A percentile compares a stretch with the other conserved stretches of the same genome.
Conservation (phyloP, 176 grass and related monocot species). For the Aechmea fasciata region DNA sequence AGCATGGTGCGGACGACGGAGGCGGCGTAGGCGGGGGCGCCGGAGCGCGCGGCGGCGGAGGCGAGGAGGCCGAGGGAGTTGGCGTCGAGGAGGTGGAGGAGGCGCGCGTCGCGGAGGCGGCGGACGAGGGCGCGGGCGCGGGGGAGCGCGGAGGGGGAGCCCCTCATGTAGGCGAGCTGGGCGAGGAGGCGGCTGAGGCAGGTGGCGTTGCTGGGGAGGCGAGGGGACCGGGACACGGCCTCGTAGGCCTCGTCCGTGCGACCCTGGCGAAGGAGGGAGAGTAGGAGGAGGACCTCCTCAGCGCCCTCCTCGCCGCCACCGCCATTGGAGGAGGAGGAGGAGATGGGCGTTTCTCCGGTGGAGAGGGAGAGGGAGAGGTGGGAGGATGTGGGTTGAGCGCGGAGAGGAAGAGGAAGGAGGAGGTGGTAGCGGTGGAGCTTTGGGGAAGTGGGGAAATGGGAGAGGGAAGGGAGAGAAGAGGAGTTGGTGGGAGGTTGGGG, state of each 20-base stretch:
- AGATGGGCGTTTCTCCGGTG: neutral
- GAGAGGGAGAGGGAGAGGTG: neutral
- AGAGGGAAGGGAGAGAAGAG: neutral
- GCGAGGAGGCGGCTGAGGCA: constrained; percentile 71
- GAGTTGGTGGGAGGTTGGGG: constrained; percentile 1
- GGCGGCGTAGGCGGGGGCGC: constrained; percentile 28
- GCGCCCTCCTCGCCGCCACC: constrained; percentile 56
- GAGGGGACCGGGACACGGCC: constrained; percentile 29
- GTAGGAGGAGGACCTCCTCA: constrained; percentile 25
- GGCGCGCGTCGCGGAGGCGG: constrained; percentile 29
- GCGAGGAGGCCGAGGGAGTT: constrained; percentile 76
- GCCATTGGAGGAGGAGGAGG: constrained; percentile 4
- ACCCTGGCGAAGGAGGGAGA: constrained; percentile 45
- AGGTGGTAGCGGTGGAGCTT: neutral
- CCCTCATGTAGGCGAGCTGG: constrained; percentile 45
- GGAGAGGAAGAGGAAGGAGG: constrained; percentile 7
- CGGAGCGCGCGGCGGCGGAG: constrained; percentile 42
- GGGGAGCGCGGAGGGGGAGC: constrained; percentile 18
- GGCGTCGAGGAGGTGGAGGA: constrained; percentile 53
- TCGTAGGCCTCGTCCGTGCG: constrained; percentile 62
- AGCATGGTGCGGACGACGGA: constrained; percentile 62
- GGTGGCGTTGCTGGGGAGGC: constrained; percentile 38
- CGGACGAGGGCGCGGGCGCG: constrained; percentile 48
- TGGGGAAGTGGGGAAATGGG: neutral
- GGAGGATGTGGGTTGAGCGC: constrained; percentile 9